Evolutionary conservation across 1,284 basidiomycete species (phyloP).

Genomic region (Leccinum subrobustum): DNA sequence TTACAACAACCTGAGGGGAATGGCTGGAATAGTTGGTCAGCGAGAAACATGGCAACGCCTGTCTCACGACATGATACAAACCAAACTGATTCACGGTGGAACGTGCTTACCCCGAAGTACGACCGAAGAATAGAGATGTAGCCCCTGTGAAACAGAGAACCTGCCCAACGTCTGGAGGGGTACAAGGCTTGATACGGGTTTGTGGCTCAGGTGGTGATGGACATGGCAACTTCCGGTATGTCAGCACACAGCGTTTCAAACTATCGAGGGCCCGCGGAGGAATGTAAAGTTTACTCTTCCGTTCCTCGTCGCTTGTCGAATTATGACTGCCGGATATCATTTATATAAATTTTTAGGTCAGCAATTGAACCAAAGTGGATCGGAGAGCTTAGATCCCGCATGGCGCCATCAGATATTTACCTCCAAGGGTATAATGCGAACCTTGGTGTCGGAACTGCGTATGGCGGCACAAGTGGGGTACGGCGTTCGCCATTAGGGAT

Average conservation of each 20-base stretch:
- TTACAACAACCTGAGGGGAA: slow-evolving; percentile 14
- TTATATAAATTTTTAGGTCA: slow-evolving; percentile 2
- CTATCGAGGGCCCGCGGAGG: slow-evolving; percentile 30
- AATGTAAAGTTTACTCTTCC: slow-evolving; percentile 2
- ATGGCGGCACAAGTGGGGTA: slow-evolving; percentile 22
- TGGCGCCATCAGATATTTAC: slow-evolving; percentile 19
- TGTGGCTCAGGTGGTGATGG: not conserved
- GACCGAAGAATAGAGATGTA: slow-evolving; percentile 1
- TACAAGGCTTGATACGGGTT: not conserved
- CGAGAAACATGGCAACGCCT: not conserved
- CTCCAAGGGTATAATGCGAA: slow-evolving; percentile 16
- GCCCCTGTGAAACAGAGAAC: not conserved
- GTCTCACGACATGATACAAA: not conserved
- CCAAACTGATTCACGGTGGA: not conserved
- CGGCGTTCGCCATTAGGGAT: slow-evolving; percentile 25
- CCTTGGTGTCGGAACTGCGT: slow-evolving; percentile 14
- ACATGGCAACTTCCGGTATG: slow-evolving; percentile 13
- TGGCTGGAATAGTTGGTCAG: not conserved
- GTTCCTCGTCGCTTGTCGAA: slow-evolving; percentile 9
- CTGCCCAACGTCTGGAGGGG: not conserved
- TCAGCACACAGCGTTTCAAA: slow-evolving; percentile 17
- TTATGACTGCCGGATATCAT: slow-evolving; percentile 1
- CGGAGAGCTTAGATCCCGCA: slow-evolving; percentile 24
- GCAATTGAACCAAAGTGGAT: slow-evolving; percentile 4
- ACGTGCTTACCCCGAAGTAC: not conserved